These are phyloP conservation scores for Ganoderma lingzhi DNA, from an alignment of 1,284 basidiomycete genomes.

Conservation along the genomic window DNA sequence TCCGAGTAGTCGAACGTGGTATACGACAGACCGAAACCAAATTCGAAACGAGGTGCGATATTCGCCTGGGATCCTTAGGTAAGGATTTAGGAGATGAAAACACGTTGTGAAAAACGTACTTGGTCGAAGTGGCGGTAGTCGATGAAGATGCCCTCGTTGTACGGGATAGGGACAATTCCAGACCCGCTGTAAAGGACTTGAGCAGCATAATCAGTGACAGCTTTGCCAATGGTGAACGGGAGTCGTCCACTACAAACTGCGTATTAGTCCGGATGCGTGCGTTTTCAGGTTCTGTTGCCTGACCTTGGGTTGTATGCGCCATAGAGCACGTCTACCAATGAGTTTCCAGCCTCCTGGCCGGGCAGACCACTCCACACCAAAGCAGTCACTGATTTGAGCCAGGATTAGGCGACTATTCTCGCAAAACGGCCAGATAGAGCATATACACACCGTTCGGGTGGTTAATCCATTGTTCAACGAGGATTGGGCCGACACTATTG, in stretches of 20 bases:
- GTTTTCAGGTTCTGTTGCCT: not conserved
- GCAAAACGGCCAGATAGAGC: not conserved
- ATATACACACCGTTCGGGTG: conserved; percentile 42
- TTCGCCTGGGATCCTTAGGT: conserved; percentile 25
- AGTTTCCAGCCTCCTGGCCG: conserved; percentile 66
- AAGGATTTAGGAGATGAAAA: not conserved
- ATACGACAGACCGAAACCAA: conserved; percentile 54
- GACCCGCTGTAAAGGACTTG: conserved; percentile 52
- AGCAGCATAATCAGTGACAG: conserved; percentile 67
- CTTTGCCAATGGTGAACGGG: conserved; percentile 82
- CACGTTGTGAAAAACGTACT: conserved; percentile 45
- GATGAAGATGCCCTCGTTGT: conserved; percentile 71
- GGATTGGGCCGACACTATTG: conserved; percentile 57
- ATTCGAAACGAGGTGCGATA: conserved; percentile 47
- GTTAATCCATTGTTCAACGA: conserved; percentile 58
- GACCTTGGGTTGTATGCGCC: conserved; percentile 52
- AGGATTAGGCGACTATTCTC: not conserved
- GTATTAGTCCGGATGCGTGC: no score
- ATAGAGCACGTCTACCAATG: conserved; percentile 56
- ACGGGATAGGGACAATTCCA: conserved; percentile 52
- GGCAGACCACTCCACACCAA: conserved; percentile 44
- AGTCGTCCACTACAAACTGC: conserved; percentile 57
- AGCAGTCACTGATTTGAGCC: conserved; percentile 32
- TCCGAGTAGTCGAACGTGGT: conserved; percentile 49
- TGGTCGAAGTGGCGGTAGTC: conserved; percentile 84